phyloP scores from a whole-genome alignment of 1,284 basidiomycete genomes.

The Melampsora occidentalis region DNA sequence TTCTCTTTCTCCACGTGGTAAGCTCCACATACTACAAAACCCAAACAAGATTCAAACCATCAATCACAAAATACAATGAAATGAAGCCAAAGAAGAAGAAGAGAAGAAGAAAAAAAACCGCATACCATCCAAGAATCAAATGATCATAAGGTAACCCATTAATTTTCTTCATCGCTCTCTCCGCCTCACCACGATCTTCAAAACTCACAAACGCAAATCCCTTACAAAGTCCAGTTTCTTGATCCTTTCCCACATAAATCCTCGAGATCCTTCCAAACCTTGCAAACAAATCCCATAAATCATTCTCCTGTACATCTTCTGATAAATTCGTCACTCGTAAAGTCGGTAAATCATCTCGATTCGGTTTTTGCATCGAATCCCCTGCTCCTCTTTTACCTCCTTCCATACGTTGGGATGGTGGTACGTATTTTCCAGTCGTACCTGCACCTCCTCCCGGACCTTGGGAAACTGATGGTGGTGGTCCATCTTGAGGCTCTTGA shows the following conservation, averaged over 20 bases:
- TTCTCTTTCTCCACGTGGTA: conserved; percentile 42
- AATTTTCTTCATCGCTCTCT: conserved; percentile 86
- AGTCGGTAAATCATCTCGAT: conserved; percentile 88
- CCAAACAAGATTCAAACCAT: not conserved
- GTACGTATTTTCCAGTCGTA: conserved; percentile 79
- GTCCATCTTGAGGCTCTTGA: conserved; percentile 59
- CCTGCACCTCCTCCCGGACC: conserved; percentile 51
- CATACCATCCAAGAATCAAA: conserved; percentile 56
- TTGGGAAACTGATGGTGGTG: conserved; percentile 55
- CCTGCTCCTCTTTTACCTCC: conserved; percentile 64
- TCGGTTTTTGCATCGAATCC: conserved; percentile 72
- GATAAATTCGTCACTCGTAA: conserved; percentile 96
- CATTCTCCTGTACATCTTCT: conserved; percentile 90
- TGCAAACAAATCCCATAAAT: conserved; percentile 83
- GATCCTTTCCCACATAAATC: conserved; percentile 91
- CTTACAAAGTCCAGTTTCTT: conserved; percentile 91
- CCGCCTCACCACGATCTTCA: conserved; percentile 74
- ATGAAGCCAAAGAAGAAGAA: not conserved
- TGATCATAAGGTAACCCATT: conserved; percentile 64
- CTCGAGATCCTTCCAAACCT: conserved; percentile 66
- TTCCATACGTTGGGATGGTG: conserved; percentile 78
- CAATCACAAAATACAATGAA: not conserved
- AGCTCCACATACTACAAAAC: conserved; percentile 35
- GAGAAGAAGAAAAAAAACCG: conserved; percentile 44
- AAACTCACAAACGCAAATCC: conserved; percentile 96